Evolutionary conservation across 176 grass and related monocot genomes (phyloP).

Genomic region (Elymus sibiricus): DNA sequence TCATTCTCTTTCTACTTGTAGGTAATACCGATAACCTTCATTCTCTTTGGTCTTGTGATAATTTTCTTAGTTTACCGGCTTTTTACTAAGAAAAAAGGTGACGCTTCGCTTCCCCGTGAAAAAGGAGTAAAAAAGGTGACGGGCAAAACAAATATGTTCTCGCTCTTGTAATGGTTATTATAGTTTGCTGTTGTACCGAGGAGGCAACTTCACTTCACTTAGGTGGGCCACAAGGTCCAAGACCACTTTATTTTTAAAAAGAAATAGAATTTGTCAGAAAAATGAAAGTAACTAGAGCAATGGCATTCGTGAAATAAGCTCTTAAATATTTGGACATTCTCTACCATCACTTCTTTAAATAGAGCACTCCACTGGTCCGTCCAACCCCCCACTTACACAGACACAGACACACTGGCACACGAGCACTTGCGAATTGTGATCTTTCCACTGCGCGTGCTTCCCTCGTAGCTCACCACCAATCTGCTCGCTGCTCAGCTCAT

Average conservation of each 20-base stretch:
- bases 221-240: neutral
- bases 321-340: neutral
- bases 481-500: neutral
- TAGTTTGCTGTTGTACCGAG: slow-evolving; percentile 14
- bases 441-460: neutral
- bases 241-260: neutral
- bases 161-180: too few species aligned
- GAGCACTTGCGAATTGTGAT: neutral
- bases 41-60: too few species aligned
- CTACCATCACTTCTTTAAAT: slow-evolving; percentile 24
- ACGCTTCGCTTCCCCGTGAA: too few species aligned
- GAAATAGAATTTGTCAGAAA: neutral
- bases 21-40: too few species aligned
- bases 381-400: slow-evolving; percentile 5
- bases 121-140: too few species aligned
- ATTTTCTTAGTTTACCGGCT: too few species aligned
- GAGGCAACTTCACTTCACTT: neutral
- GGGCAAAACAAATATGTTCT: too few species aligned
- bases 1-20: too few species aligned
- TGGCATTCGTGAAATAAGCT: slow-evolving; percentile 26
- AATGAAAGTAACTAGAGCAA: neutral
- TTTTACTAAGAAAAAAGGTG: too few species aligned
- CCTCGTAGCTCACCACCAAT: neutral
- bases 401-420: neutral
- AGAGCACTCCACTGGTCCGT: neutral